phyloP scores from a whole-genome alignment of 2,329 filamentous ascomycete species.

The Fusarium floridanum region DNA sequence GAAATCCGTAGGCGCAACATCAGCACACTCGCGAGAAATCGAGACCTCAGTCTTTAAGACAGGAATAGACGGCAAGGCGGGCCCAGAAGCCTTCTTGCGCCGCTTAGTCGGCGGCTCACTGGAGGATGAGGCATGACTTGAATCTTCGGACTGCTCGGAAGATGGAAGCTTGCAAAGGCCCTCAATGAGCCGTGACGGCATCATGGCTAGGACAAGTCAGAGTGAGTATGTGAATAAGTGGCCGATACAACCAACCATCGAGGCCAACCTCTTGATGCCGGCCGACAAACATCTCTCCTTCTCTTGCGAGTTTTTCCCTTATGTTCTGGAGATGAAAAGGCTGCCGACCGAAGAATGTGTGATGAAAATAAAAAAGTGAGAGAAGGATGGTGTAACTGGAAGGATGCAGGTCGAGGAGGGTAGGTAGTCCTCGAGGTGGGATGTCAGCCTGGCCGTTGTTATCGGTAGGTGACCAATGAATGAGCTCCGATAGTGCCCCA shows the following conservation, averaged over 20 bases:
- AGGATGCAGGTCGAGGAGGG: conserved; percentile 32
- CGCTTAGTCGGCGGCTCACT: conserved; percentile 48
- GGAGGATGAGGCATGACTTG: conserved; percentile 18
- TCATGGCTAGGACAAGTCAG: conserved; percentile 32
- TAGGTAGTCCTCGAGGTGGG: conserved; percentile 25
- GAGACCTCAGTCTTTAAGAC: conserved; percentile 43
- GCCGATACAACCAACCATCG: conserved; percentile 42
- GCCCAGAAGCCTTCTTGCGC: conserved; percentile 43
- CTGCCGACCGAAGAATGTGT: background rate
- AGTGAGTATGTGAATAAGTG: conserved; percentile 3
- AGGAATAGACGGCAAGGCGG: conserved; percentile 38
- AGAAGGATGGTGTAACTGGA: conserved; percentile 17
- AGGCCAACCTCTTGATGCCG: conserved; percentile 33
- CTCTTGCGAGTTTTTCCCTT: background rate
- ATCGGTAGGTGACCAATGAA: conserved; percentile 30
- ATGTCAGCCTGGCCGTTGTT: conserved; percentile 42
- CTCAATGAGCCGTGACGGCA: conserved; percentile 43
- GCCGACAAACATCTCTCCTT: background rate
- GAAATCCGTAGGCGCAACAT: conserved; percentile 13
- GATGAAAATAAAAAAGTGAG: conserved; percentile 13
- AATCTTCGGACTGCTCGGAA: conserved; percentile 11
- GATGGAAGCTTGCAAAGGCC: conserved; percentile 40
- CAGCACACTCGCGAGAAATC: conserved; percentile 45
- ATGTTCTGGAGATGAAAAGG: background rate
- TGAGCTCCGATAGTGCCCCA: conserved; percentile 26